Base-by-base conservation (phyloP, 768 basidiomycete species). In the Fistulinella prunicolor region DNA sequence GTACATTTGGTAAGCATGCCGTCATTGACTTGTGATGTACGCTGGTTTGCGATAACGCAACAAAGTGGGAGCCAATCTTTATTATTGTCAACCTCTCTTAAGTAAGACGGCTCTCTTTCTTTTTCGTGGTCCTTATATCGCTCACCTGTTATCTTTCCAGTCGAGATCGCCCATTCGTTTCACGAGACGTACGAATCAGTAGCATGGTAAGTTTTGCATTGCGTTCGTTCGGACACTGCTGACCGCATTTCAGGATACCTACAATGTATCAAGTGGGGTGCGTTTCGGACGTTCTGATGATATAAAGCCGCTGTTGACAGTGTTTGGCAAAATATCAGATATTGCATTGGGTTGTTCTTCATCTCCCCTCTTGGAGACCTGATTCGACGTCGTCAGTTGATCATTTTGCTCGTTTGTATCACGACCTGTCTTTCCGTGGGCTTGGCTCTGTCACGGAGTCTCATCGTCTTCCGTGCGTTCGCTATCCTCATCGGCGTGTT, bases 51-150 rank as follows among this genome's bases (percentile, higher is more conserved):
- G 9, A 20, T 58, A 16, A 53, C 47, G 7, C 17, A 2, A 7
- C 4, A 13, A 43, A 67, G 67, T 55, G 38, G 81, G 81, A 23
- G 77, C 81, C 22, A 91, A 92, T 61, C 67, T 93, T 41, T 92
- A 90, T 61, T 93, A 91, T 51, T 86, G 83, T 52, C 87, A 89
- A 66, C 89, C 89, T 8, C 67, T 92, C 50, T 69, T 91, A 9
- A 86, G 88, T 81, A 59, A 59, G 75, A 68, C 55, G 9, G 1
- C 13, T 32, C 13, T 36, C 16, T 32, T 22, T 43, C 4, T 40
- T n/a, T 19, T 34, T 4, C 16, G 13, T 40, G 20, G 23, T 29
- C 21, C 2, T 42, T 35, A 26, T 16, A n/a, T 48, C 10, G 23
- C 47, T 50, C 7, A 52, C 21, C 2, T 10, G 2, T 39, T 30